A percentile compares a stretch with the other conserved stretches of the same genome.
Evolutionary conservation across 2,329 filamentous ascomycete species (phyloP).

Genomic region (Dothideomycetidae sp.): DNA sequence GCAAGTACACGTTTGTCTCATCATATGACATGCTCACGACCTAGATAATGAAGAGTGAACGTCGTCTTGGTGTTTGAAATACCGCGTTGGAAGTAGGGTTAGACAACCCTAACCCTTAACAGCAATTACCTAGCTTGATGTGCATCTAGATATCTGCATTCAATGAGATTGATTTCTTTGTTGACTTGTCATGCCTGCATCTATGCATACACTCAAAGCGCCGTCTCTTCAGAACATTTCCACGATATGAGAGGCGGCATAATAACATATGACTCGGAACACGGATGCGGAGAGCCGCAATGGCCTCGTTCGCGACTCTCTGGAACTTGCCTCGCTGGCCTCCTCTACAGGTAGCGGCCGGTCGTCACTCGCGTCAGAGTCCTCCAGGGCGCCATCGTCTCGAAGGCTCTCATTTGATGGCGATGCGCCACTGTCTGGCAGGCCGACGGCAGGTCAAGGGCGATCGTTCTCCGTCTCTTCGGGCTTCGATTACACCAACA

Average conservation of each 20-base stretch:
- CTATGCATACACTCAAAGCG: too few species aligned
- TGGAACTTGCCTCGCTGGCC: conserved; percentile 89
- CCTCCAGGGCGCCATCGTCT: conserved; percentile 83
- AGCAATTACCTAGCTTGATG: too few species aligned
- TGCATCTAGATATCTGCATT: too few species aligned
- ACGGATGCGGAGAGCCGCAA: background rate
- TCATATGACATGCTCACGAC: too few species aligned
- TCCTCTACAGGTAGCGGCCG: conserved; percentile 59
- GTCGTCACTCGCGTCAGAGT: conserved; percentile 56
- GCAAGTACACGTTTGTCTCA: too few species aligned
- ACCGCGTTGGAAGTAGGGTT: too few species aligned
- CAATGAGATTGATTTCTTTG: too few species aligned
- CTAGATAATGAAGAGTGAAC: too few species aligned
- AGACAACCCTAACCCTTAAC: too few species aligned
- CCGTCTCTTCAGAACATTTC: background rate
- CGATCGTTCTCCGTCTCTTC: conserved; percentile 84
- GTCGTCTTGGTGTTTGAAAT: too few species aligned
- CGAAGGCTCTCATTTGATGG: conserved; percentile 77
- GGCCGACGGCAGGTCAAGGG: conserved; percentile 22
- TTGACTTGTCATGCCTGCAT: too few species aligned
- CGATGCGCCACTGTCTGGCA: conserved; percentile 44
- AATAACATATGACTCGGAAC: conserved; percentile 5
- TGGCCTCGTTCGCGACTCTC: conserved; percentile 60
- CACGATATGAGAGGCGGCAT: too few species aligned
- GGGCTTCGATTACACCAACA: conserved; percentile 88